Percentiles rank a stretch among this genome's conserved stretches.
Conservation (phyloP, 352 stramenopile species). For the Pelagophyceae sp. region DNA sequence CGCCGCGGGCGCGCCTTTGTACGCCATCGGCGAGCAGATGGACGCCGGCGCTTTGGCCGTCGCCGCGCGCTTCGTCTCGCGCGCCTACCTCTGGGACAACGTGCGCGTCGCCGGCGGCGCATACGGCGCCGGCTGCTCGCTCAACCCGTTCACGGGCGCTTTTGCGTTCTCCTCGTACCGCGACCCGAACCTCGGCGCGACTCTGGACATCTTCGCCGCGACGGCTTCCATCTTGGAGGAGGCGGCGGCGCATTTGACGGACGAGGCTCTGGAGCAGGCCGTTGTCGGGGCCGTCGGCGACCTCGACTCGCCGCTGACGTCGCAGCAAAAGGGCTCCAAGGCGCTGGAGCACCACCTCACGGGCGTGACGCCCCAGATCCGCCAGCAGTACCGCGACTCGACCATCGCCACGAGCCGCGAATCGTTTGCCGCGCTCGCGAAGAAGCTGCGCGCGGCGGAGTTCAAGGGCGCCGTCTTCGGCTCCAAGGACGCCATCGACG, state of each 20-base stretch:
- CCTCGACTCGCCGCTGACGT: constrained; percentile 55
- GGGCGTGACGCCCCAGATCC: constrained; percentile 45
- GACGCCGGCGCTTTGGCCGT: constrained; percentile 43
- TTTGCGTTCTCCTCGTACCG: constrained; percentile 60
- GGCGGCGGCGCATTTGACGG: constrained; percentile 46
- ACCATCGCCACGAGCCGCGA: constrained; percentile 53
- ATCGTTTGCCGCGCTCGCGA: constrained; percentile 59
- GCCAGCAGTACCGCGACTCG: constrained; percentile 53
- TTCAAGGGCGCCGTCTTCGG: constrained; percentile 22
- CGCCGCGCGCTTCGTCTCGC: constrained; percentile 52
- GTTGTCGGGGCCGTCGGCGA: constrained; percentile 67
- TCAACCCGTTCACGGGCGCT: constrained; percentile 48
- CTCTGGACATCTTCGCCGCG: constrained; percentile 63
- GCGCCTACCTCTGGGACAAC: constrained; percentile 66
- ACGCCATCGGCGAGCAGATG: constrained; percentile 50
- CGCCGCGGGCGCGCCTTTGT: constrained; percentile 57
- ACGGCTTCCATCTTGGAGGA: constrained; percentile 44
- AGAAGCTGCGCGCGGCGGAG: constrained; percentile 51
- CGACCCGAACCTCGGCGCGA: constrained; percentile 61
- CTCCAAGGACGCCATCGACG: not conserved
- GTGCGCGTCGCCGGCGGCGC: constrained; percentile 67
- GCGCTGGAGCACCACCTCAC: constrained; percentile 52
- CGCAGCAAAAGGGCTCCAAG: constrained; percentile 53
- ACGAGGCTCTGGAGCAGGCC: constrained; percentile 48
- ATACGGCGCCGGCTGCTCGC: constrained; percentile 66